phyloP scores from a whole-genome alignment of 1,284 basidiomycete species.

The Agroathelia rolfsii region DNA sequence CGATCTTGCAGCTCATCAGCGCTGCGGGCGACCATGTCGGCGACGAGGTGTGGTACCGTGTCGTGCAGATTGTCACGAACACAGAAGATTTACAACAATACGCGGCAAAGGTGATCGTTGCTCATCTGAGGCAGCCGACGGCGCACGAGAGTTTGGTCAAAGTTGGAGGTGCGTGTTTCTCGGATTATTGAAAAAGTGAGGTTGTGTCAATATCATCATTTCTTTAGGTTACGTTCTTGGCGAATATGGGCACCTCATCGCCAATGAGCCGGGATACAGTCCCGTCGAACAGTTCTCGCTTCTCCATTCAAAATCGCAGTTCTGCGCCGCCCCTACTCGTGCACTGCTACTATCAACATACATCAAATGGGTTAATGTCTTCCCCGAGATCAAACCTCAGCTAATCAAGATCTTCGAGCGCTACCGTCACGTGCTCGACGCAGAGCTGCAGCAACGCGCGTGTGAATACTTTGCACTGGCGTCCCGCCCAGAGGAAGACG shows the following conservation, averaged over 20 bases:
- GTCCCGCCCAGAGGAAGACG: constrained; percentile 76
- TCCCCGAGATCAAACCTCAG: constrained; percentile 95
- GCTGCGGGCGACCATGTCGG: constrained; percentile 97
- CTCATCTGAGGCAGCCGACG: constrained; percentile 81
- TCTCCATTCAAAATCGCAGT: constrained; percentile 91
- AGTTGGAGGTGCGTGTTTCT: constrained; percentile 65
- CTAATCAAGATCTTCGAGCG: constrained; percentile 92
- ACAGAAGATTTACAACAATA: constrained; percentile 96
- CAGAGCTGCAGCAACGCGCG: constrained; percentile 95
- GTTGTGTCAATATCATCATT: constrained; percentile 10
- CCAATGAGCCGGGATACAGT: constrained; percentile 88
- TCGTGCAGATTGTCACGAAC: constrained; percentile 97
- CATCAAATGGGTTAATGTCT: constrained; percentile 99
- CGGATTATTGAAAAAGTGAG: neutral
- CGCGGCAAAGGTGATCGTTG: constrained; percentile 89
- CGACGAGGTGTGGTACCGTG: constrained; percentile 98
- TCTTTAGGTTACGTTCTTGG: constrained; percentile 84
- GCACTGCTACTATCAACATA: constrained; percentile 93
- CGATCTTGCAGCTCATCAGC: constrained; percentile 89
- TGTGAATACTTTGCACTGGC: constrained; percentile 93
- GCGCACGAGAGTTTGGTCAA: constrained; percentile 97
- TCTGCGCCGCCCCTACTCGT: constrained; percentile 87
- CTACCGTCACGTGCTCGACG: constrained; percentile 96
- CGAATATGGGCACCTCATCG: constrained; percentile 95
- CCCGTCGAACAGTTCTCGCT: constrained; percentile 94